A percentile compares a stretch with the other conserved stretches of the same genome.
These are phyloP conservation scores for Medicago truncatula DNA, from an alignment of 306 rosid genomes.

Conservation along the genomic window DNA sequence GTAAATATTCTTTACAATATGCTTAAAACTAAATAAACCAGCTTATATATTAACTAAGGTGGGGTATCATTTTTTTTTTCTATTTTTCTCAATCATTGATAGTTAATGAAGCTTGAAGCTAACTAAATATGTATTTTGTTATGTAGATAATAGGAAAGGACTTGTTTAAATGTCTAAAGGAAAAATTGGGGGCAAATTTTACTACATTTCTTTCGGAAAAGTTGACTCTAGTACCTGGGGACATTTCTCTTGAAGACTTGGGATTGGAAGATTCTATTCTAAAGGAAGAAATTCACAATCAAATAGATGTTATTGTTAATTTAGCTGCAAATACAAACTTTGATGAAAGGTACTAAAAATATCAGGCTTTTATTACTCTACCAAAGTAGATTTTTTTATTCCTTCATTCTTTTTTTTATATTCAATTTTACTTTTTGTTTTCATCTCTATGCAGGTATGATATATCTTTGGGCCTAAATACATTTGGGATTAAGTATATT, in stretches of 20 bases:
- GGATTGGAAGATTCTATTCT: conserved; percentile 65
- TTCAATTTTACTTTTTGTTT: neutral
- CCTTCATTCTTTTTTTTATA: neutral
- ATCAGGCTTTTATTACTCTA: neutral
- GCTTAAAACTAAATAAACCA: too few species aligned
- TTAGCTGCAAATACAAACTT: conserved; percentile 88
- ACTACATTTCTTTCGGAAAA: conserved; percentile 55
- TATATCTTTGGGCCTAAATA: conserved; percentile 66
- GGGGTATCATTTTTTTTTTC: too few species aligned
- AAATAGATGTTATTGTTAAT: conserved; percentile 69
- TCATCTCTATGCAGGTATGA: conserved; percentile 64
- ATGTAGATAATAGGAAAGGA: conserved; percentile 72
- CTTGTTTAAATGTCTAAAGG: conserved; percentile 67
- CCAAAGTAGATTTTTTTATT: neutral
- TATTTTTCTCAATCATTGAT: too few species aligned
- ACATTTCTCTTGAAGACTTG: conserved; percentile 63
- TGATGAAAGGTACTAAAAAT: conserved; percentile 67
- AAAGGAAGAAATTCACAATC: conserved; percentile 57
- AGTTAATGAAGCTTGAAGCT: neutral
- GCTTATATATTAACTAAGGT: too few species aligned
- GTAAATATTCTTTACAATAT: too few species aligned
- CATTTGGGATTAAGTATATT: conserved; percentile 75
- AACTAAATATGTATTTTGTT: neutral
- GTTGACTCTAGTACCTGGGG: conserved; percentile 65
- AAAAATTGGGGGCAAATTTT: conserved; percentile 63